Conservation (phyloP, 257 asterid species). For the Hygrophila difformis region DNA sequence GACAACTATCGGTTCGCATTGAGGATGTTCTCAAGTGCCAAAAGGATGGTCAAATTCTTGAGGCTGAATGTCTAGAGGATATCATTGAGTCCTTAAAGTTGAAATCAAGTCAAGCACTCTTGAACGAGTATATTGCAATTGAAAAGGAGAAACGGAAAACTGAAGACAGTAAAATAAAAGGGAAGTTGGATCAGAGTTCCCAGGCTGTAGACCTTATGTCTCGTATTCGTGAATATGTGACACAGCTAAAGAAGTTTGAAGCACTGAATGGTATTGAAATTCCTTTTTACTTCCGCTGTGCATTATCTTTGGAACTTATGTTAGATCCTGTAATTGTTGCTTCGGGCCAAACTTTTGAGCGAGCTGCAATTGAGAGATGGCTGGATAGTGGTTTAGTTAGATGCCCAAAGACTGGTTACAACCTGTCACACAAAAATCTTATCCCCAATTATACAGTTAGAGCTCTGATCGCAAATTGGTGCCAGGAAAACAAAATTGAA, state of each 20-base stretch:
- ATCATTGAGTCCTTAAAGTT: constrained; percentile 46
- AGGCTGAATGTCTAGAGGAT: constrained; percentile 28
- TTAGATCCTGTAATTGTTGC: constrained; percentile 85
- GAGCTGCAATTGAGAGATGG: constrained; percentile 74
- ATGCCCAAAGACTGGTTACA: constrained; percentile 61
- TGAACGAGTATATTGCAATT: constrained; percentile 65
- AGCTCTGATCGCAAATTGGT: constrained; percentile 70
- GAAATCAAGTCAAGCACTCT: constrained; percentile 48
- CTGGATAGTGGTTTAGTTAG: constrained; percentile 59
- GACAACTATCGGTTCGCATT: constrained; percentile 32
- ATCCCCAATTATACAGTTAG: constrained; percentile 71
- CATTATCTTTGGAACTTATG: constrained; percentile 78
- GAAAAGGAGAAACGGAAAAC: constrained; percentile 71
- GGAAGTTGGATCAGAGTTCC: constrained; percentile 30
- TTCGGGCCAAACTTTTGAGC: constrained; percentile 90
- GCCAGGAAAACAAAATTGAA: constrained; percentile 43
- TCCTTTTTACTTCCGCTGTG: constrained; percentile 70
- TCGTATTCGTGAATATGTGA: constrained; percentile 43
- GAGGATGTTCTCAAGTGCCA: constrained; percentile 44
- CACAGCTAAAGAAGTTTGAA: constrained; percentile 36
- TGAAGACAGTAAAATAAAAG: constrained; percentile 26
- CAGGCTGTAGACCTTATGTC: constrained; percentile 37
- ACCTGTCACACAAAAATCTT: constrained; percentile 53
- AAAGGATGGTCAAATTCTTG: constrained; percentile 40
- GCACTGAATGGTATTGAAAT: constrained; percentile 39